Evolutionary conservation across 2,329 filamentous ascomycete genomes (phyloP).

Genomic region (Piedraia hortae): DNA sequence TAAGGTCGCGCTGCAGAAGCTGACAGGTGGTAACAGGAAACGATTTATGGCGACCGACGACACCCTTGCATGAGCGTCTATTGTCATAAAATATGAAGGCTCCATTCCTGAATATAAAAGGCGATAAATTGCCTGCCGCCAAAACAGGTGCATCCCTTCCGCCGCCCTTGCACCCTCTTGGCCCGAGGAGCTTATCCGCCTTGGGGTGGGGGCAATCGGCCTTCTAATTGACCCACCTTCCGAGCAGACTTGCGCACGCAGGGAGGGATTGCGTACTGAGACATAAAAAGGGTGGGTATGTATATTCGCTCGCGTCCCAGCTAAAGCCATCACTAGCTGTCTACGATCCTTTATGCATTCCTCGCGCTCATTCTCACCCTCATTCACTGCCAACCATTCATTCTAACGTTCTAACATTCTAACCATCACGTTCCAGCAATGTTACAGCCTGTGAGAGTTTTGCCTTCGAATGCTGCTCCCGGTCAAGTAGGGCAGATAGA

Average conservation of each 20-base stretch:
- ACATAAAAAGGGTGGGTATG: too few species aligned
- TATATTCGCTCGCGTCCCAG: too few species aligned
- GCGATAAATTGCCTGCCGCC: too few species aligned
- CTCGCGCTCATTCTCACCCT: too few species aligned
- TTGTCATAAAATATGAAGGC: too few species aligned
- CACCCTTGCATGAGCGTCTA: neutral
- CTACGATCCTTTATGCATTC: too few species aligned
- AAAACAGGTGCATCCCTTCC: constrained; percentile 1
- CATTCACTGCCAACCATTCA: too few species aligned
- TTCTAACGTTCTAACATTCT: too few species aligned
- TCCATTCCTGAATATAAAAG: too few species aligned
- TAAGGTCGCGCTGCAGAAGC: constrained; percentile 68
- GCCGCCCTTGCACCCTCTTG: constrained; percentile 9
- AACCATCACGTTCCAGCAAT: too few species aligned
- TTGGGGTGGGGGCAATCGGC: constrained; percentile 8
- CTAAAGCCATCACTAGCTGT: too few species aligned
- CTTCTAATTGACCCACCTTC: constrained; percentile 8
- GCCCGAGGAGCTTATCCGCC: constrained; percentile 5
- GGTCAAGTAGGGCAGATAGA: too few species aligned
- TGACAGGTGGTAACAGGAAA: constrained; percentile 57
- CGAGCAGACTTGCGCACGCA: constrained; percentile 6
- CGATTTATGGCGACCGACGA: constrained; percentile 35
- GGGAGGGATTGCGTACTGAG: constrained; percentile 10
- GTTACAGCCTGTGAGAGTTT: constrained; percentile 14
- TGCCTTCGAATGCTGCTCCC: constrained; percentile 18